phyloP scores from a whole-genome alignment of 2,329 filamentous ascomycete species.

The Diaporthe sp. region DNA sequence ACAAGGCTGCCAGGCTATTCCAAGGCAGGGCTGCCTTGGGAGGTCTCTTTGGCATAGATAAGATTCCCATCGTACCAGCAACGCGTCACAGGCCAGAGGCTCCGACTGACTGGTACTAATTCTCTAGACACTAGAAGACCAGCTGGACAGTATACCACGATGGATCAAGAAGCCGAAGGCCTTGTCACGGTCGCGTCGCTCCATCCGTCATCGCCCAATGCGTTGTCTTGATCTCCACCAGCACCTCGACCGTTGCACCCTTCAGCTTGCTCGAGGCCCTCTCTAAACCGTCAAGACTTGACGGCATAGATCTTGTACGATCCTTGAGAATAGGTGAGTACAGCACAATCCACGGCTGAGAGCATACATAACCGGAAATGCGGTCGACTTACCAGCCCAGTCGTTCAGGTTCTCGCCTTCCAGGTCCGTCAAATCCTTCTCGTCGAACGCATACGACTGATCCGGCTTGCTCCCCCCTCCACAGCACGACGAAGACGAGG shows the following conservation, averaged over 20 bases:
- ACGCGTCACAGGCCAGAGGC: rapidly evolving
- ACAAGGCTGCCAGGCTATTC: neutral
- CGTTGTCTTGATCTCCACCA: neutral
- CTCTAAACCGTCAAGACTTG: constrained; percentile 51
- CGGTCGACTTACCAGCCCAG: constrained; percentile 60
- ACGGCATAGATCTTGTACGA: constrained; percentile 66
- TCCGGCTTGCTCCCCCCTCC: constrained; percentile 32
- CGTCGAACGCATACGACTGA: constrained; percentile 43
- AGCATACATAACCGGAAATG: neutral
- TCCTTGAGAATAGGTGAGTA: constrained; percentile 48
- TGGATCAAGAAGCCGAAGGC: neutral
- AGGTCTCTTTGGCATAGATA: no score
- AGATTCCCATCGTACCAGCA: neutral
- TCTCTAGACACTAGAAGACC: rapidly evolving
- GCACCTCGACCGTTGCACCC: neutral
- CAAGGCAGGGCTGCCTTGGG: no score
- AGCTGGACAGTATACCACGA: neutral
- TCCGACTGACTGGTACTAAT: no score
- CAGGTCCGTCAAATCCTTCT: constrained; percentile 43
- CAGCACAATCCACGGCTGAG: neutral
- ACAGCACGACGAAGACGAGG: constrained; percentile 35
- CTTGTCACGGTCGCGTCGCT: neutral
- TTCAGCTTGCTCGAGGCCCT: no score
- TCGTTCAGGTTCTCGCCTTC: constrained; percentile 61
- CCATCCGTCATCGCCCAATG: neutral